Percentiles rank a stretch among this genome's conserved stretches.
Conservation (phyloP, 352 stramenopile genomes). For the Globisporangium megalacanthum region DNA sequence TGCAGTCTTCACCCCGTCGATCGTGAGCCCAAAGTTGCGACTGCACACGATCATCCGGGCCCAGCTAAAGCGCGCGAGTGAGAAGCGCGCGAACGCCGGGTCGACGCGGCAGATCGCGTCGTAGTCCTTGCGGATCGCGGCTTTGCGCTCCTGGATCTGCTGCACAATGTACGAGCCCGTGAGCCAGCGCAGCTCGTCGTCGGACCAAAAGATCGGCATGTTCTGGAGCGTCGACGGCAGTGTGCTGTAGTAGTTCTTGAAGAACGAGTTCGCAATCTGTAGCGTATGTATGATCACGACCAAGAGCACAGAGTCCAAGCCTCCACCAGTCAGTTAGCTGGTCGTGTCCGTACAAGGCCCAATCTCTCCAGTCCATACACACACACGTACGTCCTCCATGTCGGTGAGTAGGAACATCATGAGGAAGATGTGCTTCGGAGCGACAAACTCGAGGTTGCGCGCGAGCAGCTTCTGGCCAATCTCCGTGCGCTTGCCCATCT, state of each 20-base stretch:
- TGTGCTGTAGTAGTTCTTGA: constrained; percentile 97
- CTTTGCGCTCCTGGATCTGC: constrained; percentile 94
- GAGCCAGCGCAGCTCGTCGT: constrained; percentile 91
- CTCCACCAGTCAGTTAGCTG: neutral
- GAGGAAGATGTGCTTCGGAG: constrained; percentile 99
- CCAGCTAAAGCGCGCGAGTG: constrained; percentile 97
- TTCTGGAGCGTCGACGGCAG: constrained; percentile 93
- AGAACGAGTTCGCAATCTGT: constrained; percentile 75
- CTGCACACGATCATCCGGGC: constrained; percentile 98
- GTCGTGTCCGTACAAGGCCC: neutral
- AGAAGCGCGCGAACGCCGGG: constrained; percentile 90
- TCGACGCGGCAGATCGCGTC: constrained; percentile 92
- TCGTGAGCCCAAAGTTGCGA: constrained; percentile 98
- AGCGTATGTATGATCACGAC: neutral
- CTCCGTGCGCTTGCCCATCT: constrained; percentile 98
- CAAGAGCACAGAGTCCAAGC: neutral
- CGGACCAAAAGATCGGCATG: constrained; percentile 99
- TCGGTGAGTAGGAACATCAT: constrained; percentile 99
- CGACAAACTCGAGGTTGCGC: constrained; percentile 94
- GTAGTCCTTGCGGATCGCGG: constrained; percentile 97
- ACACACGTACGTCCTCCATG: constrained; percentile 77
- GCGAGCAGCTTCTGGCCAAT: constrained; percentile 93
- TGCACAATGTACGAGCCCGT: constrained; percentile 90
- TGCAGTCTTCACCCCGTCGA: constrained; percentile 96
- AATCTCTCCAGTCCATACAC: neutral